Conservation (phyloP, 345 rosid species). For the Orychophragmus violaceus region DNA sequence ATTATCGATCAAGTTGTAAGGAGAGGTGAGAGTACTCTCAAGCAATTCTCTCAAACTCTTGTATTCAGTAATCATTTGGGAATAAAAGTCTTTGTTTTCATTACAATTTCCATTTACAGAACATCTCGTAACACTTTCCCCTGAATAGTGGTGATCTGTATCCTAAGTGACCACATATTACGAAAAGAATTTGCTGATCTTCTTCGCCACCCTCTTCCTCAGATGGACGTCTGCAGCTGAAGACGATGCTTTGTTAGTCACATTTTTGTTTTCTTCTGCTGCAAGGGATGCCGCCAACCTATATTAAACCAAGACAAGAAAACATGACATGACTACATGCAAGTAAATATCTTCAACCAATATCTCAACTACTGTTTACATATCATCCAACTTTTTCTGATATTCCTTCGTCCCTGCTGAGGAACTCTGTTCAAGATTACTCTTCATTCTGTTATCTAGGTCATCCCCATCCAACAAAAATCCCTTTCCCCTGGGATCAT, state of each 20-base stretch:
- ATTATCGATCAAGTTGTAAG: too few species aligned
- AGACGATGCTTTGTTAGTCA: conserved; percentile 33
- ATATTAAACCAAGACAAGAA: conserved; percentile 25
- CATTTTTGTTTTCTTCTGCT: conserved; percentile 40
- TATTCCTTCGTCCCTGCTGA: conserved; percentile 17
- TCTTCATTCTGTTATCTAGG: conserved; percentile 5
- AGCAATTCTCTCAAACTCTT: too few species aligned
- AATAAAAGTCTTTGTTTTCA: too few species aligned
- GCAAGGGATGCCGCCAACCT: conserved; percentile 71
- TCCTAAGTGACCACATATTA: conserved; percentile 9
- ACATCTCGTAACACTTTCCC: too few species aligned
- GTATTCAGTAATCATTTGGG: too few species aligned
- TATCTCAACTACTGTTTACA: conserved; percentile 42
- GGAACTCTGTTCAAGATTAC: conserved; percentile 20
- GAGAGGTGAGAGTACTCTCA: too few species aligned
- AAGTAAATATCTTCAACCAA: conserved; percentile 1
- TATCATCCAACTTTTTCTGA: conserved; percentile 60
- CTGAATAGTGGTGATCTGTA: not conserved
- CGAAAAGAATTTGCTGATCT: conserved; percentile 48
- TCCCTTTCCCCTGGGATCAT: conserved; percentile 46
- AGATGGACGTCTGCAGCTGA: conserved; percentile 38
- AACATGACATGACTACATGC: conserved; percentile 9
- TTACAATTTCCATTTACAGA: too few species aligned
- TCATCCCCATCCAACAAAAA: conserved; percentile 28
- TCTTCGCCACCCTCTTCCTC: conserved; percentile 46